These are phyloP conservation scores for Vitis cinerea DNA, from an alignment of 164 flowering plant genomes.

Conservation along the genomic window DNA sequence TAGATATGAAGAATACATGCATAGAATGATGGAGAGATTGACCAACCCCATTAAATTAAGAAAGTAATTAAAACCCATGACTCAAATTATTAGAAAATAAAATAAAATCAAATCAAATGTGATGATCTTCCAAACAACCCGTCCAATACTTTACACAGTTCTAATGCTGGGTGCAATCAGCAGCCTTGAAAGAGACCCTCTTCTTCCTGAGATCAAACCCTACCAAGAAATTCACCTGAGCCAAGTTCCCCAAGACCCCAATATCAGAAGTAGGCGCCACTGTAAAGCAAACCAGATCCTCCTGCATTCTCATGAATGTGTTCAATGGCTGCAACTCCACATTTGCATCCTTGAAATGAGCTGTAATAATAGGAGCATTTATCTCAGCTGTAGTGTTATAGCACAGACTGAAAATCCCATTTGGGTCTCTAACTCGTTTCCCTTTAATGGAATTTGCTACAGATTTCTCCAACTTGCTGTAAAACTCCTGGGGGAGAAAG, in stretches of 20 bases:
- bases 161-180: background rate
- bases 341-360: conserved; percentile 22
- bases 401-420: conserved; percentile 6
- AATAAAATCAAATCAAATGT: too few species aligned
- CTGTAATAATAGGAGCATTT: conserved; percentile 7
- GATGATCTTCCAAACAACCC: too few species aligned
- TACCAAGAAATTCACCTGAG: background rate
- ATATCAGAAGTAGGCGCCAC: background rate
- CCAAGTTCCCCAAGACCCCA: conserved; percentile 19
- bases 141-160: too few species aligned
- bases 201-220: background rate
- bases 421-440: background rate
- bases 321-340: conserved; percentile 9
- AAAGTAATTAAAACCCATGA: too few species aligned
- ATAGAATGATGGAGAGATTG: too few species aligned
- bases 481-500: background rate
- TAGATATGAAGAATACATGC: too few species aligned
- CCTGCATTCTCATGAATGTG: conserved; percentile 12
- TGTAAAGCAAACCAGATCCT: conserved; percentile 13
- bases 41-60: too few species aligned
- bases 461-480: conserved; percentile 3
- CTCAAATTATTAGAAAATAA: too few species aligned
- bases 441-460: conserved; percentile 2
- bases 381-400: background rate
- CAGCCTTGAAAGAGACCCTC: background rate